These are phyloP conservation scores for Arxiozyma slooffiae DNA, from an alignment of 1,139 yeast genomes.

Conservation along the genomic window DNA sequence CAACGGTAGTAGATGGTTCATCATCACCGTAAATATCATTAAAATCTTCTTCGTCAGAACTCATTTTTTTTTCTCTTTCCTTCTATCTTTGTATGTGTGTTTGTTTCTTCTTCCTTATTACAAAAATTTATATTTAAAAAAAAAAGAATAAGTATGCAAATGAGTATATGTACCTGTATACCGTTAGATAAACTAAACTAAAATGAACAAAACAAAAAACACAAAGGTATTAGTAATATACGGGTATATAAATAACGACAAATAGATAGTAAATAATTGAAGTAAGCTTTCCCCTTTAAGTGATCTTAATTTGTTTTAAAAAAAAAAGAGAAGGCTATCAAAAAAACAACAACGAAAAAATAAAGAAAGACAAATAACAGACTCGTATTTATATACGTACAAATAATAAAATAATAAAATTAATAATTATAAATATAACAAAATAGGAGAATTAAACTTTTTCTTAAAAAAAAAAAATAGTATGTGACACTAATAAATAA, in stretches of 20 bases:
- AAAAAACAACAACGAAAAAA: too few relatives aligned
- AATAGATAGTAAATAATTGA: too few relatives aligned
- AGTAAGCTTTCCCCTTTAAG: too few relatives aligned
- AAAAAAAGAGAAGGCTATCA: too few relatives aligned
- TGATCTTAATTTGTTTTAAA: too few relatives aligned
- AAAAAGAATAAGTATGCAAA: background rate
- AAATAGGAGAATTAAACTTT: background rate
- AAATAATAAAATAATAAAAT: too few relatives aligned
- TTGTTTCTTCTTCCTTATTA: background rate
- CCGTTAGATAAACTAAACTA: background rate
- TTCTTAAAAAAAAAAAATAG: too few relatives aligned
- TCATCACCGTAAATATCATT: slow-evolving; percentile 59
- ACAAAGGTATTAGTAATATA: background rate
- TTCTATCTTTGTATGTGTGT: background rate
- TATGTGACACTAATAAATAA: background rate
- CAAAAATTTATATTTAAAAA: background rate
- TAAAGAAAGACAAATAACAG: background rate
- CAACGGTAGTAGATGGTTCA: slow-evolving; percentile 5
- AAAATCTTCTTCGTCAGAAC: slow-evolving; percentile 75
- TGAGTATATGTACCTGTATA: background rate
- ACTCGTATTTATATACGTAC: background rate
- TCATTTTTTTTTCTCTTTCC: slow-evolving; percentile 24
- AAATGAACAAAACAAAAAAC: background rate
- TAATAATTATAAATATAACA: too few relatives aligned
- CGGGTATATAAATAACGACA: background rate